phyloP scores from a whole-genome alignment of 768 basidiomycete species.

The Austroboletus festivus region DNA sequence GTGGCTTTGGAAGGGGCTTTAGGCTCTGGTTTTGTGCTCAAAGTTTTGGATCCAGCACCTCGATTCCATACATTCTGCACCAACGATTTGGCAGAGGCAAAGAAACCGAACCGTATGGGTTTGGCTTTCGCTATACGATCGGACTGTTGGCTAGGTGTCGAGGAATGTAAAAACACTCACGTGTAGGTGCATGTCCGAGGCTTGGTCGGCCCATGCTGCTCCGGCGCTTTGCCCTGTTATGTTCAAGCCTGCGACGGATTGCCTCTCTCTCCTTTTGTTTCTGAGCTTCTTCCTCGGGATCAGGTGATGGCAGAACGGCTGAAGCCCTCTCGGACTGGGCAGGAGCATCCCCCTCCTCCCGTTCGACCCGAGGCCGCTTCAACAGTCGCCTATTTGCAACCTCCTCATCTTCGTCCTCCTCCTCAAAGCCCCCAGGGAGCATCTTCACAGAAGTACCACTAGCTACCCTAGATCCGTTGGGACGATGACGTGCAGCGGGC shows the following conservation, averaged over 20 bases:
- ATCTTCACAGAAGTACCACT: slow-evolving; percentile 27
- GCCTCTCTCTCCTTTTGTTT: slow-evolving; percentile 52
- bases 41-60: slow-evolving; percentile 34
- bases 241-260: slow-evolving; percentile 61
- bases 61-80: slow-evolving; percentile 75
- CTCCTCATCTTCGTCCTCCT: slow-evolving; percentile 44
- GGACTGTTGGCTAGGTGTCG: slow-evolving; percentile 6
- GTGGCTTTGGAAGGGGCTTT: slow-evolving; percentile 11
- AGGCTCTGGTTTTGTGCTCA: slow-evolving; percentile 27
- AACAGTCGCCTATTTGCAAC: slow-evolving; percentile 37
- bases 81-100: slow-evolving; percentile 64
- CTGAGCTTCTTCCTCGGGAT: slow-evolving; percentile 29
- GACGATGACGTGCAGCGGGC: slow-evolving; percentile 17
- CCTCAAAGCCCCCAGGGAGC: slow-evolving; percentile 59
- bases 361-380: slow-evolving; percentile 43
- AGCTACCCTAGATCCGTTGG: slow-evolving; percentile 22
- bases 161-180: slow-evolving; percentile 32
- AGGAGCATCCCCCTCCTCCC: slow-evolving; percentile 24
- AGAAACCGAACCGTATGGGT: slow-evolving; percentile 63
- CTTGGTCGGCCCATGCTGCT: slow-evolving; percentile 59
- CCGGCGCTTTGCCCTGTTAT: slow-evolving; percentile 62
- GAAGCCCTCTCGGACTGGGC: slow-evolving; percentile 35
- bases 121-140: slow-evolving; percentile 36
- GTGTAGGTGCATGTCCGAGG: slow-evolving; percentile 37
- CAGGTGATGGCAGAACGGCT: slow-evolving; percentile 23